Evolutionary conservation across 352 stramenopile species (phyloP).

Genomic region (Pythium dissimile): DNA sequence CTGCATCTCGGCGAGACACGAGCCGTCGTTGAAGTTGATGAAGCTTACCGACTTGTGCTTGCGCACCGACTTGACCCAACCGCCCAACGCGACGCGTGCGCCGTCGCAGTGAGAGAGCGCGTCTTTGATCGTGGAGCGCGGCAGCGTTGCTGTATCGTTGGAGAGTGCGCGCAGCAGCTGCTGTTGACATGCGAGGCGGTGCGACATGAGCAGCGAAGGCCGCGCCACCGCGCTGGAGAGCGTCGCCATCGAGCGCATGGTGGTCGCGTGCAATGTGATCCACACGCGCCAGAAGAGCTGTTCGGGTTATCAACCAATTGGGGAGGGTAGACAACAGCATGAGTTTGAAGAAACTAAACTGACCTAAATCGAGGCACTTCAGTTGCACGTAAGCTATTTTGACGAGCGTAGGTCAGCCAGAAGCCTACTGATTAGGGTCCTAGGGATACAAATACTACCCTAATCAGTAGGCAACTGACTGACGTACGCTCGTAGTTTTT

Average conservation of each 20-base stretch:
- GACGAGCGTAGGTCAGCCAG: too few species aligned
- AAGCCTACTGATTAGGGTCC: too few species aligned
- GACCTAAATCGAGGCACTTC: neutral
- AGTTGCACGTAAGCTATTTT: too few species aligned
- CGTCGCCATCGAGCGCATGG: neutral
- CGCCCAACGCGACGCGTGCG: conserved; percentile 49
- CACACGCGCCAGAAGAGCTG: neutral
- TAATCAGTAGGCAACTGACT: too few species aligned
- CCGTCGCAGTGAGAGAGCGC: conserved; percentile 35
- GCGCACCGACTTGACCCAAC: conserved; percentile 95
- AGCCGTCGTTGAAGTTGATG: conserved; percentile 96
- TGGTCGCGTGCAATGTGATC: conserved; percentile 12
- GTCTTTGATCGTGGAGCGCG: conserved; percentile 42
- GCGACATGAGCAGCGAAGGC: conserved; percentile 1
- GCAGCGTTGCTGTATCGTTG: neutral
- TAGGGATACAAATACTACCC: too few species aligned
- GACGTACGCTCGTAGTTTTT: too few species aligned
- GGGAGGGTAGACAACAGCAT: neutral
- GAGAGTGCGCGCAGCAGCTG: neutral
- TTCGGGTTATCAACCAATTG: neutral
- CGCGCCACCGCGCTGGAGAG: neutral
- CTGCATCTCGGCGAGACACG: conserved; percentile 90
- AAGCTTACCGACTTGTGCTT: conserved; percentile 98
- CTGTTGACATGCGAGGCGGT: neutral
- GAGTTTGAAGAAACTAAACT: neutral